These are phyloP conservation scores for Filobasidium wieringae DNA, from an alignment of 768 basidiomycete genomes.

Conservation along the genomic window DNA sequence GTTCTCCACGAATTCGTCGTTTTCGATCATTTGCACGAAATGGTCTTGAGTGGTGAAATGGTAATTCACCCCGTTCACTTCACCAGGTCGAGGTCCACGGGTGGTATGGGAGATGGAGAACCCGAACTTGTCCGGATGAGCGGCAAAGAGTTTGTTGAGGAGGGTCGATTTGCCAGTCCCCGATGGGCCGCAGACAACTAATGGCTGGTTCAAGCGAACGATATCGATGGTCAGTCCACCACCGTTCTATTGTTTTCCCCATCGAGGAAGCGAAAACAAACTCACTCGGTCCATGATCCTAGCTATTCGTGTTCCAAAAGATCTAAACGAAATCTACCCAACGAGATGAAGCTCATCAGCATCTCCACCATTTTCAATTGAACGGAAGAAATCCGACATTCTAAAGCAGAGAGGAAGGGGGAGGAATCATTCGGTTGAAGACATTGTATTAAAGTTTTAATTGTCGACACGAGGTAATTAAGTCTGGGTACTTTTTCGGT, in stretches of 20 bases:
- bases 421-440: slow-evolving; percentile 13
- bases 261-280: neutral
- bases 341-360: neutral
- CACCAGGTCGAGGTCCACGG: slow-evolving; percentile 66
- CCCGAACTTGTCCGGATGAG: slow-evolving; percentile 72
- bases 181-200: slow-evolving; percentile 81
- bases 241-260: neutral
- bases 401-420: neutral
- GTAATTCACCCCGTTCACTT: slow-evolving; percentile 71
- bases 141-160: slow-evolving; percentile 63
- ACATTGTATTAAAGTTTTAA: slow-evolving; percentile 11
- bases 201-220: slow-evolving; percentile 45
- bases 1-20: slow-evolving; percentile 79
- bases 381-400: neutral
- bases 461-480: slow-evolving; percentile 3
- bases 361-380: neutral
- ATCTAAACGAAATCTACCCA: neutral
- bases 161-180: slow-evolving; percentile 92
- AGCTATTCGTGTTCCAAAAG: neutral
- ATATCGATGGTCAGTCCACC: neutral
- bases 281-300: slow-evolving; percentile 7
- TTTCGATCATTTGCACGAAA: slow-evolving; percentile 58
- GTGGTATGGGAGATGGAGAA: slow-evolving; percentile 97
- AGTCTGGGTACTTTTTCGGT: slow-evolving; percentile 5
- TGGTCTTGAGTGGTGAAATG: slow-evolving; percentile 63